These are phyloP conservation scores for Neurospora sp. DNA, from an alignment of 495 filamentous ascomycete species.

Conservation along the genomic window DNA sequence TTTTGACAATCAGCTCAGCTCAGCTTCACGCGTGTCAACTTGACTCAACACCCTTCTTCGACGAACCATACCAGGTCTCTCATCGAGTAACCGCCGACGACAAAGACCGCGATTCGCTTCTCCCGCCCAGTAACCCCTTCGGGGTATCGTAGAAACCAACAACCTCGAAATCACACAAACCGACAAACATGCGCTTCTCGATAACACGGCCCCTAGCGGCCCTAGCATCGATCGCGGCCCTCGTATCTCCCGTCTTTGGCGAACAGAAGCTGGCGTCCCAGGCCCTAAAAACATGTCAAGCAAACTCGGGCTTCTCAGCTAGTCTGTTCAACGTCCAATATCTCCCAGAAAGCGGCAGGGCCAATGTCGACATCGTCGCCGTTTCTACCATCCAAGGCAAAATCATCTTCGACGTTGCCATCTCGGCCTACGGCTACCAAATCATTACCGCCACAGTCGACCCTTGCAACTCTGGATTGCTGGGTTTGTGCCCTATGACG, in stretches of 20 bases:
- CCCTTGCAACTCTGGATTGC: slow-evolving; percentile 61
- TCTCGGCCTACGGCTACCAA: slow-evolving; percentile 76
- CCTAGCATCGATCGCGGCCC: slow-evolving; percentile 16
- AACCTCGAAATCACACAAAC: not conserved
- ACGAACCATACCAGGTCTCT: not conserved
- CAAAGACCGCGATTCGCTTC: not conserved
- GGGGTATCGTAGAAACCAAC: not conserved
- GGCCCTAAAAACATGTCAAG: slow-evolving; percentile 68
- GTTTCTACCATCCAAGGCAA: slow-evolving; percentile 76
- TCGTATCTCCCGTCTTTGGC: slow-evolving; percentile 16
- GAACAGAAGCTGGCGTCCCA: slow-evolving; percentile 51
- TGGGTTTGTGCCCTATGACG: slow-evolving; percentile 89
- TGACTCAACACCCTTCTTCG: not conserved
- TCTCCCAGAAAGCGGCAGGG: slow-evolving; percentile 62
- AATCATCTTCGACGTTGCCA: slow-evolving; percentile 64
- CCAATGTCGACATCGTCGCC: slow-evolving; percentile 69
- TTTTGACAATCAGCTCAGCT: not conserved
- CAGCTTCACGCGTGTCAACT: not conserved
- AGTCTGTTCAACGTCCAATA: slow-evolving; percentile 74
- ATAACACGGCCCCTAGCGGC: slow-evolving; percentile 15
- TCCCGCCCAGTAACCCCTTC: not conserved
- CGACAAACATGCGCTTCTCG: not conserved
- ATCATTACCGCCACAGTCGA: slow-evolving; percentile 55
- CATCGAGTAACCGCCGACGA: not conserved
- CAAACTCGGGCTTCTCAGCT: slow-evolving; percentile 69